Conservation (phyloP, 2,329 filamentous ascomycete species). For the Blastomyces silverae region DNA sequence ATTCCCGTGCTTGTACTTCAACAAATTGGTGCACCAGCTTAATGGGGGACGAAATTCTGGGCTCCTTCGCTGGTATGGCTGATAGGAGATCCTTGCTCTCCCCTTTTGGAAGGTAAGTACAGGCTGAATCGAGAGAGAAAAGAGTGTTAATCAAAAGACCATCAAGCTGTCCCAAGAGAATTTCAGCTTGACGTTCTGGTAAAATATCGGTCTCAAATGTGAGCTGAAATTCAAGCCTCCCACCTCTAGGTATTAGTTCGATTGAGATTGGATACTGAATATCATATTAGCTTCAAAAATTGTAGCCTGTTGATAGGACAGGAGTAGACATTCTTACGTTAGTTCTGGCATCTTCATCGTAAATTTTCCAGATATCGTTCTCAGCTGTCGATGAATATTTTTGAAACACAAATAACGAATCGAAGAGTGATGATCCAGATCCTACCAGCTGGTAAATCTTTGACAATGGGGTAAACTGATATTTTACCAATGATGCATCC, state of each 20-base stretch:
- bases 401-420: conserved; percentile 80
- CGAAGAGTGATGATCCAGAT: conserved; percentile 63
- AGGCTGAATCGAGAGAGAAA: conserved; percentile 39
- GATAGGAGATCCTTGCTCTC: conserved; percentile 46
- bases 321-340: conserved; percentile 44
- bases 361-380: conserved; percentile 50
- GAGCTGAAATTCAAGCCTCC: conserved; percentile 54
- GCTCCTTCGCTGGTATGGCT: conserved; percentile 55
- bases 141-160: conserved; percentile 56
- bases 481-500: conserved; percentile 57
- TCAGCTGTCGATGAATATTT: conserved; percentile 41
- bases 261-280: conserved; percentile 65
- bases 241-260: conserved; percentile 59
- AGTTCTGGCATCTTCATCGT: conserved; percentile 60
- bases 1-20: conserved; percentile 52
- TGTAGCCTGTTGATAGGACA: conserved; percentile 1
- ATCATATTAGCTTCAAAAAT: conserved; percentile 17
- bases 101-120: conserved; percentile 36
- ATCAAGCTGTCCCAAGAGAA: conserved; percentile 68
- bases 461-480: conserved; percentile 65
- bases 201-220: conserved; percentile 60
- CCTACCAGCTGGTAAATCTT: conserved; percentile 66
- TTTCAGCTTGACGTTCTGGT: conserved; percentile 58
- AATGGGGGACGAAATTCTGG: conserved; percentile 52
- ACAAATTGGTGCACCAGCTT: conserved; percentile 70